Evolutionary conservation across 2,329 filamentous ascomycete genomes (phyloP), one percentile per base, ranked within the genome.

Genomic region (Exophiala viscosa): DNA sequence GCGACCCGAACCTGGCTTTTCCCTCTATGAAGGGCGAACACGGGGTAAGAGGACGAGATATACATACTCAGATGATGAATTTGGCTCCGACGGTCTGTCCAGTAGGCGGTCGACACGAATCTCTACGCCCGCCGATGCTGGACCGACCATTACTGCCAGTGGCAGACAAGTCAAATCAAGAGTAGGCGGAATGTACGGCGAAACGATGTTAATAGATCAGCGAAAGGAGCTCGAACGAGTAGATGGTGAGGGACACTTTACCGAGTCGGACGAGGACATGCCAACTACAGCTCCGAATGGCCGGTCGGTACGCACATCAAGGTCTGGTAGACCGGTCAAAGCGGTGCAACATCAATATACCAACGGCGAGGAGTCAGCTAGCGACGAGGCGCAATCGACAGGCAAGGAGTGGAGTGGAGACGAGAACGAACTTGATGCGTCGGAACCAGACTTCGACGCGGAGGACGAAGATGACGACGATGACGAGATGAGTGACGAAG

Each of bases 11-110:
- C 86, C 87, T 8, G 90, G 90, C 3, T 95, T 92, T 67, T 96
- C 91, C 1, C 77, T 95, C 52, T 99, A 99, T 69, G 93, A 99
- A 73, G 93, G 93, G 45, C 88, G 93, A 48, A 99, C 95, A 4
- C 84, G 93, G 54, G 93, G 93, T 51, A 97, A 99, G 76, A 87
- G 92, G 56, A 87, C 95, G 73, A 95, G 91, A 70, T 99, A 99
- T 67, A 99, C 90, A 0, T 99, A 88, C 66, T 95, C 90, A 0
- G 91, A 96, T 47, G 86, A 86, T 33, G 83, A 85, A 13, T 82
- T 83, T 42, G 76, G 73, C 46, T 80, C 68, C 67, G 91, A 76
- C 55, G 73, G 74, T 14, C 81, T 85, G 5, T 89, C 88, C 10
- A 80, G 83, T 14, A 84, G 81, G 40, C 75, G 78, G 42, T 84